Evolutionary conservation across 2,329 filamentous ascomycete species (phyloP).

Genomic region (Penicillium sp.): DNA sequence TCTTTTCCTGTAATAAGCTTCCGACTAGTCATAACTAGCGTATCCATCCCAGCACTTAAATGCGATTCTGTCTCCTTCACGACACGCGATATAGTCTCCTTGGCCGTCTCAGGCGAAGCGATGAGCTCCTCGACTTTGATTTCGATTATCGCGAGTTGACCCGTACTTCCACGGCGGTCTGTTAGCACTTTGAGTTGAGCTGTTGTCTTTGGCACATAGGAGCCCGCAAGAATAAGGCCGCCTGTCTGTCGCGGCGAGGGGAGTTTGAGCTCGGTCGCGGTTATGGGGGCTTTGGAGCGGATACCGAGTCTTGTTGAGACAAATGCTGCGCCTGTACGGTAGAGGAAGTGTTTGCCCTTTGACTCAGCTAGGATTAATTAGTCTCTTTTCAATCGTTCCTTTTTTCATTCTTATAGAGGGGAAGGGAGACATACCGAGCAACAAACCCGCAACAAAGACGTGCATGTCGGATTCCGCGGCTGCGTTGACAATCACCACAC

Average conservation of each 20-base stretch:
- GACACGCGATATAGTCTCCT: constrained; percentile 23
- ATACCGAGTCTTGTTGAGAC: constrained; percentile 56
- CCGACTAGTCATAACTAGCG: constrained; percentile 60
- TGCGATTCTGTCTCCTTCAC: constrained; percentile 40
- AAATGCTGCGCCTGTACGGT: constrained; percentile 49
- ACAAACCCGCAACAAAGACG: constrained; percentile 53
- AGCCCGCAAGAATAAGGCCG: constrained; percentile 57
- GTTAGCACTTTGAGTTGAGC: constrained; percentile 51
- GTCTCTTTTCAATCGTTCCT: neutral
- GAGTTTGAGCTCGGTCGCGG: constrained; percentile 46
- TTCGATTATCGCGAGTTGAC: constrained; percentile 46
- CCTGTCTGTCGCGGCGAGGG: constrained; percentile 39
- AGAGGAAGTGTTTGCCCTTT: constrained; percentile 46
- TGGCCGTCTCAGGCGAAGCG: constrained; percentile 30
- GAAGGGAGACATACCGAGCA: constrained; percentile 32
- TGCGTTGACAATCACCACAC: constrained; percentile 54
- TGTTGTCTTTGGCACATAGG: constrained; percentile 61
- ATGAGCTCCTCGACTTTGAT: constrained; percentile 53
- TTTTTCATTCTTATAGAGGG: neutral
- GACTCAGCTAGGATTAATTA: constrained; percentile 29
- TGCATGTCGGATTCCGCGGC: constrained; percentile 57
- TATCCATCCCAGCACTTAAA: constrained; percentile 51
- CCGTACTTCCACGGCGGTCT: constrained; percentile 34
- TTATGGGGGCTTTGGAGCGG: constrained; percentile 51
- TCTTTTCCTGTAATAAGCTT: constrained; percentile 52